Percentiles rank a stretch among this genome's conserved stretches.
Conservation (phyloP, 75 land plant species). For the Sequoia sempervirens region DNA sequence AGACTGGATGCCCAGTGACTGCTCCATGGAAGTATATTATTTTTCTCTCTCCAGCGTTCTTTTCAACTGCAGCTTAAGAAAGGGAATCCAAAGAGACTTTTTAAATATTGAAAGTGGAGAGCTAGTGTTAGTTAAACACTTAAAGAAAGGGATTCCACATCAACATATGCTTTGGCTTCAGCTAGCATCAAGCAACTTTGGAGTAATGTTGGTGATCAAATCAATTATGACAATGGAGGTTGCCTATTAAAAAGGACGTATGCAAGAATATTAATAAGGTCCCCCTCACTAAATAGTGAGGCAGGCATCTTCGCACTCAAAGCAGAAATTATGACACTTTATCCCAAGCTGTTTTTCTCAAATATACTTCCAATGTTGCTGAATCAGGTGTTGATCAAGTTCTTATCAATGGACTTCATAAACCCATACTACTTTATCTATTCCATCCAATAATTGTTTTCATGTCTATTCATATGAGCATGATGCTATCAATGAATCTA, state of each 20-base stretch:
- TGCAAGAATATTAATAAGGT: too few relatives aligned
- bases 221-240: neutral
- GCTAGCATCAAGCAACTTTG: neutral
- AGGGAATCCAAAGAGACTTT: neutral
- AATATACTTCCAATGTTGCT: neutral
- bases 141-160: neutral
- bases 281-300: neutral
- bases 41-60: neutral
- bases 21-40: neutral
- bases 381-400: neutral
- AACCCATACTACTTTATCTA: neutral
- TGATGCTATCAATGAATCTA: neutral
- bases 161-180: neutral
- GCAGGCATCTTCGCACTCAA: neutral
- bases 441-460: neutral
- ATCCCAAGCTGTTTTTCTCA: neutral
- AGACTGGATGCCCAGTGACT: neutral
- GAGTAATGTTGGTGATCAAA: neutral
- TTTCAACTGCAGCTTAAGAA: neutral
- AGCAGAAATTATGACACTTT: neutral
- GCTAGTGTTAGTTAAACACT: neutral
- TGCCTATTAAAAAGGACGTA: neutral
- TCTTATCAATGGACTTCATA: neutral
- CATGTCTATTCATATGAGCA: neutral
- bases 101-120: neutral